Evolutionary conservation across 192 early-diverging fungal species (phyloP).

Genomic region (Linnemannia schmuckeri): DNA sequence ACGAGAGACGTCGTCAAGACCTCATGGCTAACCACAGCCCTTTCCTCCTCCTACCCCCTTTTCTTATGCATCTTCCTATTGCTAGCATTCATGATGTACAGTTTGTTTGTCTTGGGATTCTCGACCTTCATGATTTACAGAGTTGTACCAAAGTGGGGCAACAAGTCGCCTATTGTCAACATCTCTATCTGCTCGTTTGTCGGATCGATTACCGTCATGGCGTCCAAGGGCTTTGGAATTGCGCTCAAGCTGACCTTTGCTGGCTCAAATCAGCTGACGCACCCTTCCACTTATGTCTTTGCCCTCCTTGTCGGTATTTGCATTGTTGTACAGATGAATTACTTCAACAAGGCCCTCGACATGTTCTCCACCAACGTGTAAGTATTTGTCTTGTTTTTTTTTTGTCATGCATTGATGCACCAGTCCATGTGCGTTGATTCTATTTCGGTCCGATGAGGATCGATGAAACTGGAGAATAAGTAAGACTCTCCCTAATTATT

Average conservation of each 20-base stretch:
- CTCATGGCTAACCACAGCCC: background rate
- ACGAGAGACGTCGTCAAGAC: background rate
- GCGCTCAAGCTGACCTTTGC: conserved; percentile 93
- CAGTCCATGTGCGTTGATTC: background rate
- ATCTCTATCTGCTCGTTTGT: conserved; percentile 96
- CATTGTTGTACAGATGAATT: conserved; percentile 97
- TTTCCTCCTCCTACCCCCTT: background rate
- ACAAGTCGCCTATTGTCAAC: conserved; percentile 86
- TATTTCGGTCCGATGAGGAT: conserved; percentile 6
- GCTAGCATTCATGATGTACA: conserved; percentile 86
- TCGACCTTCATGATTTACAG: conserved; percentile 85
- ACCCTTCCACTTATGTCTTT: conserved; percentile 93
- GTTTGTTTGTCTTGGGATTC: conserved; percentile 71
- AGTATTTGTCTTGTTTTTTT: conserved; percentile 23
- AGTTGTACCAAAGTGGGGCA: conserved; percentile 85
- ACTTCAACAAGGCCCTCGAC: conserved; percentile 97
- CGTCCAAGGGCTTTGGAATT: conserved; percentile 94
- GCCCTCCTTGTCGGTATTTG: conserved; percentile 81
- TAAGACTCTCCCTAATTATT: background rate
- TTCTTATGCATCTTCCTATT: background rate
- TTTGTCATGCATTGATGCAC: conserved; percentile 2
- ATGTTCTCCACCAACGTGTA: conserved; percentile 91
- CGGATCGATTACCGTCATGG: conserved; percentile 94
- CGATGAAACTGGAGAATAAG: background rate
- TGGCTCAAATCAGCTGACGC: conserved; percentile 91